Evolutionary conservation across 1,284 basidiomycete species (phyloP).

Genomic region (Naganishia cerealis): DNA sequence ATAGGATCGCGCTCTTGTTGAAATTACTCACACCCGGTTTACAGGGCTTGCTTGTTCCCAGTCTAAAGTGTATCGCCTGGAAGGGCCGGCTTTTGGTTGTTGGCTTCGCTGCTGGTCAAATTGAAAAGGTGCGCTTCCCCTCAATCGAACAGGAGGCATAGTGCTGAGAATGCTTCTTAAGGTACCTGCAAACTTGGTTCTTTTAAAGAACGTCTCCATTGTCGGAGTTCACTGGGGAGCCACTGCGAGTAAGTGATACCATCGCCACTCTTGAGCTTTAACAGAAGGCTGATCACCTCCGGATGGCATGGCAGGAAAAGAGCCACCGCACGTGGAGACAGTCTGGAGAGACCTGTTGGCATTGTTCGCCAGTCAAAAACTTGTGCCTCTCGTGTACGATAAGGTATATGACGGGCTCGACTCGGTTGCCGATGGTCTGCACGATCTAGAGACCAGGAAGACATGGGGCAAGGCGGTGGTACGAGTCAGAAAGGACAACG

Average conservation of each 20-base stretch:
- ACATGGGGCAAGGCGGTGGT: slow-evolving; percentile 92
- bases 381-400: slow-evolving; percentile 72
- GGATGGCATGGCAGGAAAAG: slow-evolving; percentile 60
- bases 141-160: background rate
- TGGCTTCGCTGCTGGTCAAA: slow-evolving; percentile 82
- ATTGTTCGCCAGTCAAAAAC: slow-evolving; percentile 67
- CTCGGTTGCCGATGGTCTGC: slow-evolving; percentile 61
- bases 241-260: slow-evolving; percentile 63
- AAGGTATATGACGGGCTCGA: slow-evolving; percentile 71
- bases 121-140: slow-evolving; percentile 74
- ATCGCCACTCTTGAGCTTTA: background rate
- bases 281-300: background rate
- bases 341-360: slow-evolving; percentile 76
- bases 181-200: slow-evolving; percentile 79
- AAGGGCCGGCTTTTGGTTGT: slow-evolving; percentile 88
- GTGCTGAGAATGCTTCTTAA: slow-evolving; percentile 51
- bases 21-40: background rate
- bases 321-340: slow-evolving; percentile 64
- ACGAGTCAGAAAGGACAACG: slow-evolving; percentile 60
- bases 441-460: slow-evolving; percentile 66
- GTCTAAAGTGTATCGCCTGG: slow-evolving; percentile 87
- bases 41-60: slow-evolving; percentile 44
- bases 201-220: slow-evolving; percentile 81
- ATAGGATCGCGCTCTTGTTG: background rate
- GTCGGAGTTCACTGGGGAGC: slow-evolving; percentile 83